A percentile compares a stretch with the other conserved stretches of the same genome.
phyloP scores from a whole-genome alignment of 345 rosid genomes.

The Linum usitatissimum region DNA sequence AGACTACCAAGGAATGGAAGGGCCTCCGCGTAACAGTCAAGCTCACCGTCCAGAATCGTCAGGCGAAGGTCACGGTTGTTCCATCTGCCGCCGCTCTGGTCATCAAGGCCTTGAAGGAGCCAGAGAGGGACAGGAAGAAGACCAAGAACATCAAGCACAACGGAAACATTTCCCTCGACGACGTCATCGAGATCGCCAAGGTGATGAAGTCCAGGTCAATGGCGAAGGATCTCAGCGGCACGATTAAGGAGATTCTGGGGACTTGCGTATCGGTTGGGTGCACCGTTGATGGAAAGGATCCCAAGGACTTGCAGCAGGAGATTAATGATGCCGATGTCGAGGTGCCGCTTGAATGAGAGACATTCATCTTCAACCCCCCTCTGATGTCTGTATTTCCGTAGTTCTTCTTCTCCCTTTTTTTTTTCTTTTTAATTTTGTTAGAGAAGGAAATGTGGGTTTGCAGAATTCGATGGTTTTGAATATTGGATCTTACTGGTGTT shows the following conservation, averaged over 20 bases:
- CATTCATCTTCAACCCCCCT: too few species aligned
- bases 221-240: slow-evolving; percentile 2
- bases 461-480: too few species aligned
- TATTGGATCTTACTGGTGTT: too few species aligned
- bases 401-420: too few species aligned
- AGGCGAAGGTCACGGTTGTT: slow-evolving; percentile 48
- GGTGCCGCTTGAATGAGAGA: too few species aligned
- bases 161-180: slow-evolving; percentile 53
- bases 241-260: slow-evolving; percentile 4
- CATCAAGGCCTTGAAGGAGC: slow-evolving; percentile 8
- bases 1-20: slow-evolving; percentile 62
- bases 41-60: slow-evolving; percentile 79
- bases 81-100: slow-evolving; percentile 3
- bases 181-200: slow-evolving; percentile 65
- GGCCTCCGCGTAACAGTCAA: slow-evolving; percentile 67
- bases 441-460: too few species aligned
- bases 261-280: slow-evolving; percentile 5
- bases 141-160: slow-evolving; percentile 23
- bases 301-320: slow-evolving; percentile 6
- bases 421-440: too few species aligned
- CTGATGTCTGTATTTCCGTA: too few species aligned
- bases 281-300: slow-evolving; percentile 8
- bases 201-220: slow-evolving; percentile 4
- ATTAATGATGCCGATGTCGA: slow-evolving; percentile 2
- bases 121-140: slow-evolving; percentile 8